These are phyloP conservation scores for Trametes hirsuta DNA, from an alignment of 1,284 basidiomycete species.

Conservation along the genomic window DNA sequence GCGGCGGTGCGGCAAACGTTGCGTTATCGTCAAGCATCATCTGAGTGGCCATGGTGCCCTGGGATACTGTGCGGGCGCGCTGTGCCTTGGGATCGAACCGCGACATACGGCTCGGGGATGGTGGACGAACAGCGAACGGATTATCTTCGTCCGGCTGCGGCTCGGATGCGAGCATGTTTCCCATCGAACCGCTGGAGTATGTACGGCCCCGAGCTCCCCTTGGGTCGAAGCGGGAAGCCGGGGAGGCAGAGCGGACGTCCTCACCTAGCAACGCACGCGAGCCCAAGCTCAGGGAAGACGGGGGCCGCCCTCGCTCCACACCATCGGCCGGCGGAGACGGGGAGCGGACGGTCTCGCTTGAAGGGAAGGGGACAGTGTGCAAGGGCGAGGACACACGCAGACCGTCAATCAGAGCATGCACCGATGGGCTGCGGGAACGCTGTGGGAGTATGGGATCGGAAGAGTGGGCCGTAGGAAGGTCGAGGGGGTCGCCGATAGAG, in stretches of 20 bases:
- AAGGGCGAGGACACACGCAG: constrained; percentile 46
- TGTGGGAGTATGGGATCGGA: constrained; percentile 35
- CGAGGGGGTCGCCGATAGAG: constrained; percentile 60
- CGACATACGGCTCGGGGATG: constrained; percentile 60
- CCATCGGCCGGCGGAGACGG: constrained; percentile 45
- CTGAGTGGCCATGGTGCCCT: constrained; percentile 66
- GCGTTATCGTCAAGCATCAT: constrained; percentile 59
- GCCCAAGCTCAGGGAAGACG: constrained; percentile 52
- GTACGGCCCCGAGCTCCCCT: constrained; percentile 64
- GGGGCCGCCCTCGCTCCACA: constrained; percentile 42
- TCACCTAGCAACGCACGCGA: constrained; percentile 46
- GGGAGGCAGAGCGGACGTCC: constrained; percentile 56
- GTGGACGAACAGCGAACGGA: constrained; percentile 62
- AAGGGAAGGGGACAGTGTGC: constrained; percentile 67
- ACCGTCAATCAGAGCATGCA: constrained; percentile 52
- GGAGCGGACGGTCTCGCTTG: constrained; percentile 52
- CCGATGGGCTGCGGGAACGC: constrained; percentile 47
- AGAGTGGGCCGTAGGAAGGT: constrained; percentile 41
- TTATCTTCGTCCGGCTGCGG: constrained; percentile 44
- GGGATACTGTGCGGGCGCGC: constrained; percentile 66
- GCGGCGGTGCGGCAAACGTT: constrained; percentile 39
- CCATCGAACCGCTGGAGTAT: constrained; percentile 64
- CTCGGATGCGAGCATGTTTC: constrained; percentile 56
- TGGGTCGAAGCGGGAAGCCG: constrained; percentile 73
- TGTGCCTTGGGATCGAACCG: constrained; percentile 72